A percentile compares a stretch with the other conserved stretches of the same genome.
Evolutionary conservation across 2,329 filamentous ascomycete genomes (phyloP).

Genomic region (Macrophomina pseudophaseolina): DNA sequence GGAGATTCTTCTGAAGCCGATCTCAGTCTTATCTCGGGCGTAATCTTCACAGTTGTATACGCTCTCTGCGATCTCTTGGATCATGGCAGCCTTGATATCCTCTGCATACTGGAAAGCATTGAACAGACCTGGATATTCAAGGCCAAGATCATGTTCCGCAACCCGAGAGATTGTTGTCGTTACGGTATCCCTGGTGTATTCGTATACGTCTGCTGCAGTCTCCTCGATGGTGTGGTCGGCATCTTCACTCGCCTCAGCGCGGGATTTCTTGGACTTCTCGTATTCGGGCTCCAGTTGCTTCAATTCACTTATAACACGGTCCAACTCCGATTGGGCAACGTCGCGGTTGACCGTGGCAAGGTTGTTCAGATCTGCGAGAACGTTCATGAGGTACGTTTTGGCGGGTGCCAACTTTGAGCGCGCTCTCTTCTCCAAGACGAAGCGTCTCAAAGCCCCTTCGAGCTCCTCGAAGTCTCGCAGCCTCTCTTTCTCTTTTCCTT

Average conservation of each 20-base stretch:
- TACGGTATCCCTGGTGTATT: slow-evolving; percentile 77
- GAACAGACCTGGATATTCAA: slow-evolving; percentile 85
- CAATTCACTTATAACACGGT: slow-evolving; percentile 81
- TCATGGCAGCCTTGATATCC: slow-evolving; percentile 88
- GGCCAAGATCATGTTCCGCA: slow-evolving; percentile 77
- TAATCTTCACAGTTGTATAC: slow-evolving; percentile 83
- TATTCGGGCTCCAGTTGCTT: slow-evolving; percentile 82
- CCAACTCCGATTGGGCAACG: slow-evolving; percentile 82
- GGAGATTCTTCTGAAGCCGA: slow-evolving; percentile 85
- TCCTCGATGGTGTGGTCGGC: slow-evolving; percentile 83
- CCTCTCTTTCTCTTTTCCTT: slow-evolving; percentile 73
- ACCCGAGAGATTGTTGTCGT: slow-evolving; percentile 76
- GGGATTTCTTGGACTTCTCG: slow-evolving; percentile 81
- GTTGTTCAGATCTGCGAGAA: slow-evolving; percentile 83
- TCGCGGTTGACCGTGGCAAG: slow-evolving; percentile 87
- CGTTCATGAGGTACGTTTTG: slow-evolving; percentile 92
- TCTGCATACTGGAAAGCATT: slow-evolving; percentile 91
- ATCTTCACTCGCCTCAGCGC: slow-evolving; percentile 77
- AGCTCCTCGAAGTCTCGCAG: slow-evolving; percentile 87
- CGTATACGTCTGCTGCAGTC: slow-evolving; percentile 84
- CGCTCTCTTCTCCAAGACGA: slow-evolving; percentile 94
- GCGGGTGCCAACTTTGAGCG: slow-evolving; percentile 94
- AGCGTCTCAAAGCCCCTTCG: slow-evolving; percentile 85
- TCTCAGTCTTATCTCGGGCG: slow-evolving; percentile 76
- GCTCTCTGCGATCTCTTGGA: slow-evolving; percentile 81